These are phyloP conservation scores for Phaseolus coccineus DNA, from an alignment of 331 rosid species.

Conservation along the genomic window DNA sequence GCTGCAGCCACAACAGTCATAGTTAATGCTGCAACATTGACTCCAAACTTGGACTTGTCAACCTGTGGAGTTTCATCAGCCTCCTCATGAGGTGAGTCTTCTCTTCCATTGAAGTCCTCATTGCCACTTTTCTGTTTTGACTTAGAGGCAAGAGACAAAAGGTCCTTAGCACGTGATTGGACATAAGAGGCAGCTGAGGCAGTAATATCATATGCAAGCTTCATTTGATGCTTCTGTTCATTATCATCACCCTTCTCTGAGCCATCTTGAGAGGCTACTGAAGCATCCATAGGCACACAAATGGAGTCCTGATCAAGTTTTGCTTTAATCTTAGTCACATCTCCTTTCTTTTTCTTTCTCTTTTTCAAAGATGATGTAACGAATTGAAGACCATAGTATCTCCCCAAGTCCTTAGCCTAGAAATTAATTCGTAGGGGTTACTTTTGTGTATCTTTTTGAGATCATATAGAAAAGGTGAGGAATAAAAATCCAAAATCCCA, in stretches of 20 bases:
- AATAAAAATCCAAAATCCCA: not conserved
- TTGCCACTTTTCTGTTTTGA: not conserved
- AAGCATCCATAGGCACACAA: constrained; percentile 9
- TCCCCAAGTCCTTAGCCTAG: constrained; percentile 10
- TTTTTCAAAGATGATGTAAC: constrained; percentile 15
- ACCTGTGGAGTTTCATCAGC: constrained; percentile 1
- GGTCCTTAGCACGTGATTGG: constrained; percentile 3
- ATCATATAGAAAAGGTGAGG: not conserved
- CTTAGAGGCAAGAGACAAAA: not conserved
- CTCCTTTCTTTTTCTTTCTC: constrained; percentile 7
- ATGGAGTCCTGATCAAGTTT: not conserved
- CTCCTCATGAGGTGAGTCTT: constrained; percentile 7
- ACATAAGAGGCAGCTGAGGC: constrained; percentile 15
- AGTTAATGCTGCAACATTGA: not conserved
- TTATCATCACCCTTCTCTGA: constrained; percentile 3
- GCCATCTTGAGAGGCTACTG: constrained; percentile 2
- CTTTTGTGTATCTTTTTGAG: not conserved
- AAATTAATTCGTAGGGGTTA: not conserved
- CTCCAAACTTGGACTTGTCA: not conserved
- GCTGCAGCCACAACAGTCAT: constrained; percentile 9
- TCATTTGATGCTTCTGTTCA: constrained; percentile 2
- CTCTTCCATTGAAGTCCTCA: not conserved
- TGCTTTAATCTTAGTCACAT: not conserved
- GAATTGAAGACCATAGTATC: constrained; percentile 2
- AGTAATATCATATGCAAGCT: not conserved